These are phyloP conservation scores for Daedaleopsis nitida DNA, from an alignment of 768 basidiomycete genomes.

Conservation along the genomic window DNA sequence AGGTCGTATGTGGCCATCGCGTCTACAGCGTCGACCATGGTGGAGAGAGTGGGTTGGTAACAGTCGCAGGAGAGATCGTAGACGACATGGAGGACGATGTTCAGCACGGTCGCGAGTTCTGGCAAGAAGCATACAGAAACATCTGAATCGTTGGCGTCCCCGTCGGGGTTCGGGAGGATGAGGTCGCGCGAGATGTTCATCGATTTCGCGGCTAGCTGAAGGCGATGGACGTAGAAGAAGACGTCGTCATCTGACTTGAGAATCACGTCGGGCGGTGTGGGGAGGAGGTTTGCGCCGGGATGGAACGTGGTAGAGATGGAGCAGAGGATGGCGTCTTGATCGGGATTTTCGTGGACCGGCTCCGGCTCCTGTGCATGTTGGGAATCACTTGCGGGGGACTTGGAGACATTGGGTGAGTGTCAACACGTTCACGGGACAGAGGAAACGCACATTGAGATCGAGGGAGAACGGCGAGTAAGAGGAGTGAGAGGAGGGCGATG, in stretches of 20 bases:
- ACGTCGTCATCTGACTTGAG: slow-evolving; percentile 30
- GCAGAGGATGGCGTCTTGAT: neutral
- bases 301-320: slow-evolving; percentile 26
- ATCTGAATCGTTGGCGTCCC: slow-evolving; percentile 36
- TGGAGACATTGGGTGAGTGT: neutral
- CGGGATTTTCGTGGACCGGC: neutral
- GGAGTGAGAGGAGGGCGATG: neutral
- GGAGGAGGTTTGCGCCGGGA: slow-evolving; percentile 11
- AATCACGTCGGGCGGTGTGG: slow-evolving; percentile 24
- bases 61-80: slow-evolving; percentile 31
- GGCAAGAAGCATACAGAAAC: slow-evolving; percentile 22
- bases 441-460: neutral
- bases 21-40: slow-evolving; percentile 24
- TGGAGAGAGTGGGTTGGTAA: slow-evolving; percentile 29
- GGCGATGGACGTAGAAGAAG: slow-evolving; percentile 33
- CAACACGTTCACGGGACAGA: neutral
- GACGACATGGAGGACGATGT: slow-evolving; percentile 36
- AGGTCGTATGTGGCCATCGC: slow-evolving; percentile 31
- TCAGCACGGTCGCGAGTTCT: slow-evolving; percentile 30
- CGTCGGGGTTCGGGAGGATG: slow-evolving; percentile 19
- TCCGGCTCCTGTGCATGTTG: neutral
- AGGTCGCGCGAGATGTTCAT: slow-evolving; percentile 26
- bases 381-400: neutral
- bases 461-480: neutral
- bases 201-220: slow-evolving; percentile 22